Evolutionary conservation across 768 basidiomycete genomes (phyloP), one percentile per base, ranked within the genome.

Genomic region (Termitomyces sp.): DNA sequence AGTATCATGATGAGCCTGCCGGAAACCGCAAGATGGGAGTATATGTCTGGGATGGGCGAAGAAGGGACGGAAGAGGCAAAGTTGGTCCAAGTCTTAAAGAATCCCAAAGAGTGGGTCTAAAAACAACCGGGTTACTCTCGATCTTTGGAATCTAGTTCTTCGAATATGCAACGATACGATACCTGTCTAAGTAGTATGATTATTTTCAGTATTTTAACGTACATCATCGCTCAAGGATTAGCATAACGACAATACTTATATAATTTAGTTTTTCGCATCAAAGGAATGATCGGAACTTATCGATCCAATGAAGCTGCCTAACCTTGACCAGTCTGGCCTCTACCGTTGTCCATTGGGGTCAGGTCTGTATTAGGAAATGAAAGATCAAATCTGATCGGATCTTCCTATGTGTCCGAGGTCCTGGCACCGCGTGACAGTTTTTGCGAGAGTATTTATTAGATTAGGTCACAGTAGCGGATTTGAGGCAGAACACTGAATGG

Each of bases 1-100:
- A 92, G 90, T 69, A 92, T 94, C 57, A 70, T 94, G 40, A 94
- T 94, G 92, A 92, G 87, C 70, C 72, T 95, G 53, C 93, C 93
- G 0, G 87, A 93, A 72, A 88, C 84, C 5, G 90, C 90, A 26
- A 79, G 90, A 61, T 95, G 92, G 92, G 93, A 95, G 72, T 95
- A 94, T 69, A 87, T 87, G 83, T 77, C 82, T 4, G 87, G 90
- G 7, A 70, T 94, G 61, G 92, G 88, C 2, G 75, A 71, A 20
- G 76, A 84, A 58, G 84, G 80, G 0, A 85, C 84, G 10, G 81
- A 83, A 57, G 93, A 94, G 67, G 86, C 80, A 18, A 78, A 78
- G 53, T 64, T 93, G 35, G 62, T 90, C 35, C 73, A 78, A 32
- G 81, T 87, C 0, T 70, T 95, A 58, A 83, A 74, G 68, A 77